Evolutionary conservation across 2,329 filamentous ascomycete genomes (phyloP), one percentile per base, ranked within the genome.

Genomic region (Arachnomyces sp.): DNA sequence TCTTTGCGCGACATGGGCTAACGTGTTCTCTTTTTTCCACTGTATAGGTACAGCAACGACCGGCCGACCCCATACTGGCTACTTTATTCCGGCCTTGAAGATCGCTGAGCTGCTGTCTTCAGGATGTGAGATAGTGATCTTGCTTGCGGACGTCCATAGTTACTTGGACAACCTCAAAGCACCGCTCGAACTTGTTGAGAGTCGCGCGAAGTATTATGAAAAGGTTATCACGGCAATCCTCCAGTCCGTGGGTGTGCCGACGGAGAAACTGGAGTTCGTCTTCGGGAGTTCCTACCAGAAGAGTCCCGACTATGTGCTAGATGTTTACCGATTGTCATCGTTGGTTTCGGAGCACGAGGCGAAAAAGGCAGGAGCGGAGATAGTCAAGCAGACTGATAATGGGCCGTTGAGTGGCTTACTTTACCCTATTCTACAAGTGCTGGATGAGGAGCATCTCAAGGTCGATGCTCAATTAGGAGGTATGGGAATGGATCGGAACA

Each of bases 21-120:
- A 44, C 25, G 2, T 33, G 35, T 34, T 33, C 43, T 16, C 28
- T 15, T 36, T 35, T 28, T 29, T 32, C 30, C 9, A 15, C 28
- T 14, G 16, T 18, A 9, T 34, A 50, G 54, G 47, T 31, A 90
- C 84, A 30, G 85, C 86, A 13, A 87, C 86, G 12, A 93, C 87
- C 0, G 87, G 87, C n/a, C 75, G 82, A 44, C 88, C 88, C 40
- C 89, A 95, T 63, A 85, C 80, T 60, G 89, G 86, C 52, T 95
- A 95, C 73, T 86, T 94, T 48, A 84, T 92, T 7, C 82, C 88
- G 4, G 82, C 84, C 52, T 78, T 94, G 58, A 95, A 95, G 66
- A 84, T 95, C 47, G 88, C 87, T 30, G 83, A 95, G 61, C 80
- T 94, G 55, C 78, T 95, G 28, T 75, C 78, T 28, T 88, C 90